These are phyloP conservation scores for Colletotrichum sp. DNA, from an alignment of 2,329 filamentous ascomycete genomes.

Conservation along the genomic window DNA sequence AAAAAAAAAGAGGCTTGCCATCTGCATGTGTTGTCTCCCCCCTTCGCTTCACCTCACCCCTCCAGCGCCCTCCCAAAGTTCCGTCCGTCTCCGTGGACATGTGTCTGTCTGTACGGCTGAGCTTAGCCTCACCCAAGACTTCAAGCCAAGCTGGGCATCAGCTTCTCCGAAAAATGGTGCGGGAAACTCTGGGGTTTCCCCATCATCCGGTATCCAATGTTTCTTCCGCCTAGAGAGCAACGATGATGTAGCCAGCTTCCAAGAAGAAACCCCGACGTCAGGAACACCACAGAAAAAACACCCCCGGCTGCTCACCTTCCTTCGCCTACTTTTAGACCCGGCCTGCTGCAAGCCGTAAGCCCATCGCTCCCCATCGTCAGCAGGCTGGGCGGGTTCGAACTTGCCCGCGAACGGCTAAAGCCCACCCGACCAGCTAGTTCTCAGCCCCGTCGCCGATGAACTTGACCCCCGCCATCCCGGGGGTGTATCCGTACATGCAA, in stretches of 20 bases:
- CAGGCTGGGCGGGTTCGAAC: not conserved
- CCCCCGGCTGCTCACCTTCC: not conserved
- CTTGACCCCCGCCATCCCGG: not conserved
- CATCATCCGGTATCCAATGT: not conserved
- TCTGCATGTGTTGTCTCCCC: not conserved
- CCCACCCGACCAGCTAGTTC: not conserved
- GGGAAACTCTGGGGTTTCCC: not conserved
- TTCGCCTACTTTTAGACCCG: constrained; percentile 3
- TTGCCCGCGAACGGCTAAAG: not conserved
- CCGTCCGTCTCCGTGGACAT: not conserved
- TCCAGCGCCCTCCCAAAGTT: not conserved
- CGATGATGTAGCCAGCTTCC: not conserved
- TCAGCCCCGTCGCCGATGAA: not conserved
- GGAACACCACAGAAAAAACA: not conserved
- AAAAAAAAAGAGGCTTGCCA: not conserved
- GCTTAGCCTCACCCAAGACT: not conserved
- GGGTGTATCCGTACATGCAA: not conserved
- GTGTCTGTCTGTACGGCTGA: not conserved
- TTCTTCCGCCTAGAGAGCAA: not conserved
- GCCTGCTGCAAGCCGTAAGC: constrained; percentile 16
- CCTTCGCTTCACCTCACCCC: not conserved
- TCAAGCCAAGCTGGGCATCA: not conserved
- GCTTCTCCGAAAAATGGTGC: not conserved
- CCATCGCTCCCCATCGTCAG: not conserved
- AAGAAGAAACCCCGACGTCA: not conserved